These are phyloP conservation scores for Lasiosphaeriaceae sp. DNA, from an alignment of 495 filamentous ascomycete species.

Conservation along the genomic window DNA sequence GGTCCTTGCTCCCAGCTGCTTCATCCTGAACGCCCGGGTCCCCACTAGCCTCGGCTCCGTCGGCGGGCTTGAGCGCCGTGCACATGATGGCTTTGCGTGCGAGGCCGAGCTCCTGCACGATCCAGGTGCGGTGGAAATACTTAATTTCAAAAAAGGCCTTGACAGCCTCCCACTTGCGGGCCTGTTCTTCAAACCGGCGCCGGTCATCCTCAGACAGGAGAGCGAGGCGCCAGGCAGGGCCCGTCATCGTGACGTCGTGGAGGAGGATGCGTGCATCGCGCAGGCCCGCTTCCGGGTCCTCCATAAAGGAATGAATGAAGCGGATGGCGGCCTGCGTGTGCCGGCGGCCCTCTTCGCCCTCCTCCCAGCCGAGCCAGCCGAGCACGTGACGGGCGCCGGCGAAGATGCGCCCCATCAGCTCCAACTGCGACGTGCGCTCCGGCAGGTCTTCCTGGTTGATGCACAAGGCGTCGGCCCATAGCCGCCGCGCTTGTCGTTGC, in stretches of 20 bases:
- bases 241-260: neutral
- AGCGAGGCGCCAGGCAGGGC: slow-evolving; percentile 3
- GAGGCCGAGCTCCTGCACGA: slow-evolving; percentile 24
- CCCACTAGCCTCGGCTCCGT: too few relatives aligned
- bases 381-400: slow-evolving; percentile 17
- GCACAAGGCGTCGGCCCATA: slow-evolving; percentile 38
- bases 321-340: slow-evolving; percentile 10
- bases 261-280: slow-evolving; percentile 13
- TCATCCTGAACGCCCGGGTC: neutral
- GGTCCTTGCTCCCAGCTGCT: neutral
- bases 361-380: slow-evolving; percentile 26
- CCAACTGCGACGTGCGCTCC: slow-evolving; percentile 33
- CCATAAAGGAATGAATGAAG: slow-evolving; percentile 17
- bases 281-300: slow-evolving; percentile 9
- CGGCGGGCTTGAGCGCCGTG: slow-evolving; percentile 8
- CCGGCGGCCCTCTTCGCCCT: slow-evolving; percentile 8
- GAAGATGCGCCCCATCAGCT: slow-evolving; percentile 35
- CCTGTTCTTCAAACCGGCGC: slow-evolving; percentile 9
- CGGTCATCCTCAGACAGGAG: slow-evolving; percentile 6
- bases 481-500: slow-evolving; percentile 6
- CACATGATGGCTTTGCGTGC: slow-evolving; percentile 12
- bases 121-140: slow-evolving; percentile 24
- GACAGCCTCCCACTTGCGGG: slow-evolving; percentile 13
- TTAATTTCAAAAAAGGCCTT: slow-evolving; percentile 13
- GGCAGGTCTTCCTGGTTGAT: slow-evolving; percentile 31